Percentiles rank a stretch among this genome's conserved stretches.
Evolutionary conservation across 805 yeast species (phyloP).

Genomic region (Ogataea allantospora): DNA sequence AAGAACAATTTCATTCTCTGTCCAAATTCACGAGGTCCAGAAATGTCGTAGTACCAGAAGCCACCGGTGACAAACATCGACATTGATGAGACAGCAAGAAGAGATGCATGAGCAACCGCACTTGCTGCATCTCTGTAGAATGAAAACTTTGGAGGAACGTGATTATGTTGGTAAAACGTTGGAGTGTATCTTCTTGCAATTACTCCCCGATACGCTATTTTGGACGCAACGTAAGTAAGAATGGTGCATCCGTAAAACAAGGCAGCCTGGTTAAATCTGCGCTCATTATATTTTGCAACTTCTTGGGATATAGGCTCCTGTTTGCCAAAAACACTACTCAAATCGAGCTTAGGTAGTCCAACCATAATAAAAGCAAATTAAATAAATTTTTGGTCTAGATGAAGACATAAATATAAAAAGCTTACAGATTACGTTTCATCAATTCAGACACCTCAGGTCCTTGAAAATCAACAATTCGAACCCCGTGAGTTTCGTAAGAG

Average conservation of each 20-base stretch:
- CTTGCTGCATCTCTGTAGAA: conserved; percentile 80
- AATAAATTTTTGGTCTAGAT: background rate
- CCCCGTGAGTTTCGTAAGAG: conserved; percentile 32
- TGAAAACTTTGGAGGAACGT: conserved; percentile 79
- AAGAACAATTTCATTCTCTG: conserved; percentile 57
- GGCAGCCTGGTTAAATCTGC: conserved; percentile 71
- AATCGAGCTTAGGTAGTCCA: conserved; percentile 24
- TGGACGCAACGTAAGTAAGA: conserved; percentile 65
- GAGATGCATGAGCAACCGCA: conserved; percentile 80
- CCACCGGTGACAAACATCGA: conserved; percentile 72
- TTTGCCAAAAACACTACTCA: conserved; percentile 32
- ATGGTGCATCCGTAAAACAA: conserved; percentile 71
- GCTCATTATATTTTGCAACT: conserved; percentile 50
- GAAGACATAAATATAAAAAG: too few relatives aligned
- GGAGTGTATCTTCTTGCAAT: conserved; percentile 72
- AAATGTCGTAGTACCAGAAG: conserved; percentile 78
- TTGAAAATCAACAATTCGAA: conserved; percentile 22
- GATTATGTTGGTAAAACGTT: conserved; percentile 76
- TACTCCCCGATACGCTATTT: conserved; percentile 75
- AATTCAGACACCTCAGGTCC: conserved; percentile 14
- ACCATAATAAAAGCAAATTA: conserved; percentile 8
- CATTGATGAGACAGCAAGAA: conserved; percentile 68
- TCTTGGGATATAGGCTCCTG: conserved; percentile 30
- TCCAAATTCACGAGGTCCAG: conserved; percentile 68
- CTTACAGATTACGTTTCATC: background rate